These are phyloP conservation scores for Penicillium alfredii DNA, from an alignment of 495 filamentous ascomycete species.

Conservation along the genomic window DNA sequence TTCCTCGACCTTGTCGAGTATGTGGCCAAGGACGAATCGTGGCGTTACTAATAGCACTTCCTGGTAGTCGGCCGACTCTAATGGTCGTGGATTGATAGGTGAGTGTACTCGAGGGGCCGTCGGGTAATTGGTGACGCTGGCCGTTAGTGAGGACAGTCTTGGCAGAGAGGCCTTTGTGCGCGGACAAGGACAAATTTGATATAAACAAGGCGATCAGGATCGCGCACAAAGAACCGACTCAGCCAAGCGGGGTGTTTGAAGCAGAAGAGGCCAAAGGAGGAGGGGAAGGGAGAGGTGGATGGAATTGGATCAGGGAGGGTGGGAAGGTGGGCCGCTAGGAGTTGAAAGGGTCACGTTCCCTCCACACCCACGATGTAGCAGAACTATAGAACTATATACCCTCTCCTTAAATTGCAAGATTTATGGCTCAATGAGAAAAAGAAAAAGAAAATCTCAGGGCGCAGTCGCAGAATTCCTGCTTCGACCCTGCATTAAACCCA, in stretches of 20 bases:
- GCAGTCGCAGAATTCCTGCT: too few relatives aligned
- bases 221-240: not conserved
- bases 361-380: too few relatives aligned
- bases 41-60: slow-evolving; percentile 20
- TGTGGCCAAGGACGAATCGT: slow-evolving; percentile 2
- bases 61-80: slow-evolving; percentile 3
- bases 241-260: not conserved
- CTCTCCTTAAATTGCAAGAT: too few relatives aligned
- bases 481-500: too few relatives aligned
- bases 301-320: slow-evolving; percentile 21
- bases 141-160: slow-evolving; percentile 23
- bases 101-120: slow-evolving; percentile 8
- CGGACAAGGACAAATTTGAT: too few relatives aligned
- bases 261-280: slow-evolving; percentile 8
- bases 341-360: slow-evolving; percentile 28
- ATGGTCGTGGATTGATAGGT: slow-evolving; percentile 7
- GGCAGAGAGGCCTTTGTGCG: slow-evolving; percentile 10
- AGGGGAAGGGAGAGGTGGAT: slow-evolving; percentile 4
- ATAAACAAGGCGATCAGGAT: too few relatives aligned
- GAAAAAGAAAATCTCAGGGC: too few relatives aligned
- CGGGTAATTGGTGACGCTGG: slow-evolving; percentile 17
- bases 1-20: not conserved
- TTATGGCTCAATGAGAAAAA: too few relatives aligned
- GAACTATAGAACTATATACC: too few relatives aligned
- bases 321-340: slow-evolving; percentile 27